Base-by-base conservation (phyloP, 495 filamentous ascomycete genomes). In the Parmelia sp. region DNA sequence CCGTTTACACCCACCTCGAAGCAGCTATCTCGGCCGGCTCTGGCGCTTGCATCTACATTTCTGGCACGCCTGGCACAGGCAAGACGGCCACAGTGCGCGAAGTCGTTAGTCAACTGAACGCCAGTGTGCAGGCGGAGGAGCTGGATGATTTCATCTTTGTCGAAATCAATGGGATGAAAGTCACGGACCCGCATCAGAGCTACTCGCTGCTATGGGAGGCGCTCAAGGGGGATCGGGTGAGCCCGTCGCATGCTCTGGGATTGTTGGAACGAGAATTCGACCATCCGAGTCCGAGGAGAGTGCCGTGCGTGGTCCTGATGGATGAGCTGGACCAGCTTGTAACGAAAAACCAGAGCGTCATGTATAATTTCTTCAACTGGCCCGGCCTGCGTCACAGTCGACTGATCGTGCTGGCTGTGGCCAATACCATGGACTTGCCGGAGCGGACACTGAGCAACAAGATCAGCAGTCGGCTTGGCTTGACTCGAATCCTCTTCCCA, bases 361-460 rank as follows among this genome's bases (percentile, higher is more conserved):
- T 99, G 95, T 99, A 99, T 78, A 99, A 99, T 72, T 99, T 99
- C 75, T 99, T 99, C 84, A 99, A 99, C 71, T 99, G 95, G 95
- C 95, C 95, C n/a, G 86, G 87, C 25, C 82, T 96, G 25, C 85
- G 89, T 40, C 91, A 99, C 72, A 94, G 90, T 36, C 83, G 91
- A 55, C 81, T 99, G 40, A 96, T 97, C 72, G 95, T 99, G 17
- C 83, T 99, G 1, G 95, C 95, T 11, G 95, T 99, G 14, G 95
- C 95, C 40, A 99, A 99, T 74, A 99, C 95, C 27, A 99, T 99
- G 95, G 95, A 99, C 75, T 78, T 99, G 27, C 95, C 95, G 0
- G 95, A 99, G 75, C 84, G 95, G 71, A 99, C 95, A 0, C 80
- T 99, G 21, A 92, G 89, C 75, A 99, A 99, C 76, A 97, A 97